Conservation (phyloP, 257 asterid species). For the Scutellaria galericulata region DNA sequence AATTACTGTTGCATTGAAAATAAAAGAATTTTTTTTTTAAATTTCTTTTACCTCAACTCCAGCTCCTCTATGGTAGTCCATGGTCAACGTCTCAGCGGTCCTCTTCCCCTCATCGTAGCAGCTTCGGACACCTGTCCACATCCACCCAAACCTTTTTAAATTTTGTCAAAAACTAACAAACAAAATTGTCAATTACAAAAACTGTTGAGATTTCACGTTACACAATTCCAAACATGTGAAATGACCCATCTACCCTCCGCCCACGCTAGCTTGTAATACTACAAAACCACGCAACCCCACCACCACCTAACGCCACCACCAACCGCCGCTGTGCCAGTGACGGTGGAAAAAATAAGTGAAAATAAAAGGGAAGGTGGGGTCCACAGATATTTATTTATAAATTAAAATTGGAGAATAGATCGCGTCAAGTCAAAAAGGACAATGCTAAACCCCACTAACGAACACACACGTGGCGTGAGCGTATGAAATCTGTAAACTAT, state of each 20-base stretch:
- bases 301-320: conserved; percentile 15
- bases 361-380: background rate
- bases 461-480: conserved; percentile 44
- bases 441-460: conserved; percentile 26
- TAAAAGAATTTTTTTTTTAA: background rate
- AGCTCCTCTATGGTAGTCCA: conserved; percentile 99
- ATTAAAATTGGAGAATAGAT: background rate
- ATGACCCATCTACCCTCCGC: conserved; percentile 42
- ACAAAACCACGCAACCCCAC: conserved; percentile 19
- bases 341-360: background rate
- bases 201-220: conserved; percentile 25
- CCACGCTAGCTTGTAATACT: conserved; percentile 11
- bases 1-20: background rate
- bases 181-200: conserved; percentile 21
- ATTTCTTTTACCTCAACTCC: conserved; percentile 93
- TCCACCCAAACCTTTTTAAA: conserved; percentile 13
- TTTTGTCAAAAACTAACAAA: conserved; percentile 6
- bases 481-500: background rate
- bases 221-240: background rate
- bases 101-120: conserved; percentile 99
- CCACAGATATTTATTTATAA: conserved; percentile 19
- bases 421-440: conserved; percentile 31
- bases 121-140: conserved; percentile 88
- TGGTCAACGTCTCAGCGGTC: conserved; percentile 96
- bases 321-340: conserved; percentile 36